A percentile compares a stretch with the other conserved stretches of the same genome.
These are phyloP conservation scores for Wickerhamomyces sydowiorum DNA, from an alignment of 805 yeast genomes.

Conservation along the genomic window DNA sequence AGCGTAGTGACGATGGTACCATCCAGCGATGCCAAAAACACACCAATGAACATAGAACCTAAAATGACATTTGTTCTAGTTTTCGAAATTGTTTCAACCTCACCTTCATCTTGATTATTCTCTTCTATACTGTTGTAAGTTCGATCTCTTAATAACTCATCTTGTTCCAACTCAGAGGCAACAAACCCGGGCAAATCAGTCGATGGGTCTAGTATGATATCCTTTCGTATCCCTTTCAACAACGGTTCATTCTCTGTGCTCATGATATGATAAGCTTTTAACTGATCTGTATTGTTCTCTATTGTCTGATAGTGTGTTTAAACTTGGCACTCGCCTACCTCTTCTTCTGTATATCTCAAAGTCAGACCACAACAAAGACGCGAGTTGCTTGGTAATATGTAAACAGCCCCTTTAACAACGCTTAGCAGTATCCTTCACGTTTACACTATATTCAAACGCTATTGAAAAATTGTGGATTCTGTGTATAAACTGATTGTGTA, in stretches of 20 bases:
- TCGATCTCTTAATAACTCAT: slow-evolving; percentile 19
- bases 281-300: not conserved
- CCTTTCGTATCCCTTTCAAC: slow-evolving; percentile 13
- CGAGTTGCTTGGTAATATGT: no score
- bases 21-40: slow-evolving; percentile 62
- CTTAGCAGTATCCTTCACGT: no score
- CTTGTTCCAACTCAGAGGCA: slow-evolving; percentile 27
- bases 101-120: slow-evolving; percentile 7
- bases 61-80: slow-evolving; percentile 27
- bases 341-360: no score
- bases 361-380: no score
- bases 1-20: slow-evolving; percentile 64
- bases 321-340: no score
- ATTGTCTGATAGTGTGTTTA: no score
- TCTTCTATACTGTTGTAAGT: slow-evolving; percentile 7
- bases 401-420: no score
- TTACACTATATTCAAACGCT: no score
- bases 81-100: slow-evolving; percentile 4
- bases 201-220: slow-evolving; percentile 24
- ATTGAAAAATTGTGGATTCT: no score
- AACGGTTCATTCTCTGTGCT: slow-evolving; percentile 16
- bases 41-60: slow-evolving; percentile 37
- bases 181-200: slow-evolving; percentile 28
- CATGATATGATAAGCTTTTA: not conserved
- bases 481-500: no score